phyloP scores from a whole-genome alignment of 2,329 filamentous ascomycete genomes.

The Xylariaceae sp. region DNA sequence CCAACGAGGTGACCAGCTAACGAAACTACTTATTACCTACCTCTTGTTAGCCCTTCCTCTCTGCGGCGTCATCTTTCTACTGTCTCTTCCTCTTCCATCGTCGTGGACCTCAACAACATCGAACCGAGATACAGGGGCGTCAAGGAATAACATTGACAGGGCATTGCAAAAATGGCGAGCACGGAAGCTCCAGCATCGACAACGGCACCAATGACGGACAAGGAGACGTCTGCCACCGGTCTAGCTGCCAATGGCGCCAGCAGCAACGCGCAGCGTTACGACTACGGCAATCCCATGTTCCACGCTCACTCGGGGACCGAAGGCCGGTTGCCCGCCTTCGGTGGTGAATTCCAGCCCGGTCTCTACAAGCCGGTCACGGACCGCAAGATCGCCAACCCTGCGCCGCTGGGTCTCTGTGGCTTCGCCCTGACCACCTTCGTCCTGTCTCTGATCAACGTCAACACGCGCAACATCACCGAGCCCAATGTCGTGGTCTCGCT shows the following conservation, averaged over 20 bases:
- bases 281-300: constrained; percentile 33
- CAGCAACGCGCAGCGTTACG: constrained; percentile 23
- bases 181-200: too few species aligned
- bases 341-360: constrained; percentile 67
- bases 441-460: constrained; percentile 66
- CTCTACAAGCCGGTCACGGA: constrained; percentile 54
- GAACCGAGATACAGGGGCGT: too few species aligned
- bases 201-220: too few species aligned
- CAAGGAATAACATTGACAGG: too few species aligned
- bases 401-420: constrained; percentile 66
- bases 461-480: constrained; percentile 47
- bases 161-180: too few species aligned
- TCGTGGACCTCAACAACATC: too few species aligned
- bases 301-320: constrained; percentile 27
- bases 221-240: too few species aligned
- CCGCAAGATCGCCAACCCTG: constrained; percentile 73
- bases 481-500: constrained; percentile 63
- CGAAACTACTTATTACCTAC: too few species aligned
- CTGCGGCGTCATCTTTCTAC: too few species aligned
- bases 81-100: too few species aligned
- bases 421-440: constrained; percentile 82
- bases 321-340: constrained; percentile 50
- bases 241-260: constrained; percentile 10
- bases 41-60: too few species aligned
- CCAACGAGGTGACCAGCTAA: too few species aligned